These are phyloP conservation scores for Sugiyamaella marilandica DNA, from an alignment of 805 yeast genomes.

Conservation along the genomic window DNA sequence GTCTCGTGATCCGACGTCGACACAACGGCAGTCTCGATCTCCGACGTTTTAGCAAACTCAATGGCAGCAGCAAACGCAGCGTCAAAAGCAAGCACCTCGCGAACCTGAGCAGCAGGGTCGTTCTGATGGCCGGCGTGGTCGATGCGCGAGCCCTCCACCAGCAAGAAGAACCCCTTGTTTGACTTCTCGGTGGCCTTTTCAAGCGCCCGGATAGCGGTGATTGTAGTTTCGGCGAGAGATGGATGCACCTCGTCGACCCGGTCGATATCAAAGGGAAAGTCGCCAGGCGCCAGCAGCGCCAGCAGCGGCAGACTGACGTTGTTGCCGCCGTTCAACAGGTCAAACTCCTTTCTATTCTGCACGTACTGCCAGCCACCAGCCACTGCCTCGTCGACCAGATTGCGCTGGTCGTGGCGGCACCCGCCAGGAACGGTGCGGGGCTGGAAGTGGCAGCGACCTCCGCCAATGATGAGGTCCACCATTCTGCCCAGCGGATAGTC, in stretches of 20 bases:
- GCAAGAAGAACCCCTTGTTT: conserved; percentile 77
- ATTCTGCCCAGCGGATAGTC: conserved; percentile 69
- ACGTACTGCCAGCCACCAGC: conserved; percentile 60
- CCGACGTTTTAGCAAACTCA: conserved; percentile 61
- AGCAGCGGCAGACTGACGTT: conserved; percentile 72
- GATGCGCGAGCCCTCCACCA: conserved; percentile 89
- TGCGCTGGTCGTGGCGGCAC: conserved; percentile 64
- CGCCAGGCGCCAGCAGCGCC: conserved; percentile 67
- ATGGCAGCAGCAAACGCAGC: conserved; percentile 71
- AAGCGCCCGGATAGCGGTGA: conserved; percentile 67
- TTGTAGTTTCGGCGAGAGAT: conserved; percentile 71
- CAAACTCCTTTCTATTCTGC: conserved; percentile 56
- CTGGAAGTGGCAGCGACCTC: conserved; percentile 82
- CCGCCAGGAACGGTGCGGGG: conserved; percentile 49
- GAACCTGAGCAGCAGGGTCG: conserved; percentile 91
- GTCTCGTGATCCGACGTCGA: conserved; percentile 95
- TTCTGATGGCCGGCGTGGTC: conserved; percentile 95
- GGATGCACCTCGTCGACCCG: conserved; percentile 60
- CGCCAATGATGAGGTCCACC: conserved; percentile 85
- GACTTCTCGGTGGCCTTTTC: conserved; percentile 62
- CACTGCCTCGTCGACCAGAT: conserved; percentile 62
- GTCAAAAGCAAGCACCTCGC: conserved; percentile 85
- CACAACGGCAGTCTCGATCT: conserved; percentile 70
- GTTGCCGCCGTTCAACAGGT: conserved; percentile 49
- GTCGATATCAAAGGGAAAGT: conserved; percentile 83